Base-by-base conservation (phyloP, 1,284 basidiomycete genomes). In the Cryptococcus sp. region DNA sequence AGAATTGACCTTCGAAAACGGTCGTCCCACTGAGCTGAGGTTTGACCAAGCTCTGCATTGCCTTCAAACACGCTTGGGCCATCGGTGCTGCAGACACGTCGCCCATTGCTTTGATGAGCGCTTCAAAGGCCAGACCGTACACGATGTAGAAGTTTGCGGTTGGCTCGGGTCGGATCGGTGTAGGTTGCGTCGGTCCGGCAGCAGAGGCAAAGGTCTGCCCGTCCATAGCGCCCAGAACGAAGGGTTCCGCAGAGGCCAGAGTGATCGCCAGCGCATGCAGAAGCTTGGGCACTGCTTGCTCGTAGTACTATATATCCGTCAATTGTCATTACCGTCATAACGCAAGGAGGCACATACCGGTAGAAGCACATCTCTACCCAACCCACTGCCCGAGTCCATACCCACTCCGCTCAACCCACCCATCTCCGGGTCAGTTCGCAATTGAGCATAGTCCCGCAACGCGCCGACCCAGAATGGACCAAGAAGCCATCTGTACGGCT, bases 61-160 rank as follows among this genome's bases (percentile, higher is more conserved):
- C 87, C 66, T 88, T 85, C 15, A 98, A 83, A 5, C 90, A 87
- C n/a, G 88, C 82, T 6, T 82, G 67, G 25, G 85, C 81, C 57
- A 69, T 58, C 27, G 53, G 5, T 16, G 65, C 11, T 10, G 61
- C 47, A 17, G 64, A 47, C n/a, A 66, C 48, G 56, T 76, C 73
- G 63, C 87, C 83, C 0, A 88, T 84, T 1, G 88, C 84, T 1
- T 85, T 84, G 1, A 88, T 87, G 11, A 98, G 81, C 0, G 91
- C 87, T 75, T 99, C 95, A 66, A 91, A 97, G 0, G 95, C 88
- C 20, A 99, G 84, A 13, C 95, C 95, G 71, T 96, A 97, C 13
- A 97, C 76, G 16, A 92, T 84, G 77, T 88, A 93, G 80, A 97
- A 98, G 77, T 91, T 87, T 7, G 87, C 82, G 0, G 87, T 83